These are phyloP conservation scores for Fimicolochytrium jonesii DNA, from an alignment of 192 early-diverging fungal genomes.

Conservation along the genomic window DNA sequence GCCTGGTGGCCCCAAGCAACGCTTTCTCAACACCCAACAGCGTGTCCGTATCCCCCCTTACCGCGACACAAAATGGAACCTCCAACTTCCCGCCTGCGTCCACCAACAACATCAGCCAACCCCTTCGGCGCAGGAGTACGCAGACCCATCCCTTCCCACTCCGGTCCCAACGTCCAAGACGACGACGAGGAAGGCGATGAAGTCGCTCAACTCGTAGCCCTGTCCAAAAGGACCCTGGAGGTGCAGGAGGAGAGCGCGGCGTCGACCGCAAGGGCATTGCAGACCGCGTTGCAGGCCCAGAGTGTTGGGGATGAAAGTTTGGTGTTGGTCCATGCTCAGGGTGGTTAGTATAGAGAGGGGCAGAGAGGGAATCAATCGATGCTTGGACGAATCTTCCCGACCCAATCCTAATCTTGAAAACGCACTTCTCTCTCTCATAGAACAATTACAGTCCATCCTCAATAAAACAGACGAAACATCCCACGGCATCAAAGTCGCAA, in stretches of 20 bases:
- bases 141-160: not conserved
- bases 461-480: not conserved
- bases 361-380: too few relatives aligned
- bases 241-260: constrained; percentile 5
- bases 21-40: too few relatives aligned
- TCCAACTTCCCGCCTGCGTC: too few relatives aligned
- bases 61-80: too few relatives aligned
- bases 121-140: not conserved
- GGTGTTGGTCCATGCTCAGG: constrained; percentile 13
- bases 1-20: too few relatives aligned
- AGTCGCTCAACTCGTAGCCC: constrained; percentile 14
- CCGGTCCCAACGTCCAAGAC: not conserved
- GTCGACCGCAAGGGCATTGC: constrained; percentile 3
- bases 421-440: constrained; percentile 4
- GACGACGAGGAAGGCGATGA: constrained; percentile 14
- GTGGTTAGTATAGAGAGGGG: constrained; percentile 3
- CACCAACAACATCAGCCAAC: too few relatives aligned
- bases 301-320: constrained; percentile 11
- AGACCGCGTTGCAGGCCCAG: constrained; percentile 8
- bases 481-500: constrained; percentile 2
- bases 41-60: too few relatives aligned
- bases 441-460: constrained; percentile 13
- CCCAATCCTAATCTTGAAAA: not conserved
- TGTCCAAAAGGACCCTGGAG: constrained; percentile 10
- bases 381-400: too few relatives aligned